phyloP scores from a whole-genome alignment of 1,139 yeast genomes.

The Geotrichum citri-aurantii region DNA sequence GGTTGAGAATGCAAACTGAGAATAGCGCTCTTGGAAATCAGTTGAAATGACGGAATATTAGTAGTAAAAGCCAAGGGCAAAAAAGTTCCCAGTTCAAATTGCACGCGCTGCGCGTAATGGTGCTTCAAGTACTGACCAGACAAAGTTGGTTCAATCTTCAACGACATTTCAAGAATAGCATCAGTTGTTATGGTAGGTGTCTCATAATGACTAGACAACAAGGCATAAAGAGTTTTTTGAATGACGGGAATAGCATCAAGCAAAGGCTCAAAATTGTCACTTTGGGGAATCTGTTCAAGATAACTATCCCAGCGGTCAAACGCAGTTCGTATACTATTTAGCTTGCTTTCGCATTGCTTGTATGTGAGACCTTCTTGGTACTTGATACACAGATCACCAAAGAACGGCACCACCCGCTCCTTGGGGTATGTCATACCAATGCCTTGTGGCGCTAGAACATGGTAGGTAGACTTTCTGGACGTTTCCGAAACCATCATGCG shows the following conservation, averaged over 20 bases:
- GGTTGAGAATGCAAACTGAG: constrained; percentile 30
- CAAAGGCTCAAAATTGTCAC: constrained; percentile 32
- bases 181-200: constrained; percentile 22
- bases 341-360: constrained; percentile 57
- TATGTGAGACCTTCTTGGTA: constrained; percentile 39
- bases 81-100: constrained; percentile 51
- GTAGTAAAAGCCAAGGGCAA: constrained; percentile 58
- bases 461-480: constrained; percentile 47
- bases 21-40: constrained; percentile 48
- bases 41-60: constrained; percentile 45
- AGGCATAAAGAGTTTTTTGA: constrained; percentile 35
- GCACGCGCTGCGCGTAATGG: constrained; percentile 43
- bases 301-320: constrained; percentile 79
- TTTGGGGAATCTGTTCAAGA: constrained; percentile 41
- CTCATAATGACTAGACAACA: constrained; percentile 33
- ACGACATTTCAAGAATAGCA: constrained; percentile 39
- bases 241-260: constrained; percentile 33
- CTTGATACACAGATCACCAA: constrained; percentile 66
- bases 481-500: constrained; percentile 55
- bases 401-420: constrained; percentile 78
- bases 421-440: constrained; percentile 73
- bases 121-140: constrained; percentile 40
- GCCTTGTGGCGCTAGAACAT: constrained; percentile 85
- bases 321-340: constrained; percentile 65
- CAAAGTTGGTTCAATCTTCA: constrained; percentile 42